Base-by-base conservation (phyloP, 2,329 filamentous ascomycete genomes). In the Neofusicoccum parvum region DNA sequence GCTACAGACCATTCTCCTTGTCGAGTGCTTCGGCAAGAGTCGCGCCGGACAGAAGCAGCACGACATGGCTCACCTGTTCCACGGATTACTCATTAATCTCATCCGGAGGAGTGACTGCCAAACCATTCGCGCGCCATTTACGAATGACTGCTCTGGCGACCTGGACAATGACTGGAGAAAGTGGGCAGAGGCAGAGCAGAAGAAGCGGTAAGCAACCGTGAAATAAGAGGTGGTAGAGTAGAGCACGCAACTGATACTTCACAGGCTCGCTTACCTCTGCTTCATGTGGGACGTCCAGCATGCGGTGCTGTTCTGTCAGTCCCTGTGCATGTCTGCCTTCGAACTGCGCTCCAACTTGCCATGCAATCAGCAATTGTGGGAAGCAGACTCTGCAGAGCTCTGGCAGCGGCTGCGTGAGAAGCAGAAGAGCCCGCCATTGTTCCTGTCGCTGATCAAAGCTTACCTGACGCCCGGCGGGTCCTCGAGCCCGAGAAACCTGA, bases 211-310 rank as follows among this genome's bases (percentile, higher is more conserved):
- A 37, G 68, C 3, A 6, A 32, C 3, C 27, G 27, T 32, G 27
- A 6, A 6, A 32, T 32, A 6, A 32, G 27, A 32, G 27, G 27
- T 6, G 3, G 2, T 32, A 32, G 27, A 32, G 27, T 32, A 32
- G 27, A 32, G 27, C 27, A 32, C 5, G 27, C 27, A 43, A 2
- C 45, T 62, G 23, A 62, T 14, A 1, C 3, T 5, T 36, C 14
- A 12, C 36, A 82, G 81, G 62, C 75, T 87, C 0, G 85, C 86
- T 0, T 80, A 88, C 45, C 77, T 87, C 5, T 89, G 86, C 70
- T 90, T 89, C 71, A 85, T 89, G 79, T 89, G 87, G 87, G 87
- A 89, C 68, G 87, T 86, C 0, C 86, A 89, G 64, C 86, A 89
- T 67, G 86, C 87, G 0, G 85, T 88, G 0, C 78, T 89, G 0